Base-by-base conservation (phyloP, 257 asterid genomes). In the Sherardia arvensis region DNA sequence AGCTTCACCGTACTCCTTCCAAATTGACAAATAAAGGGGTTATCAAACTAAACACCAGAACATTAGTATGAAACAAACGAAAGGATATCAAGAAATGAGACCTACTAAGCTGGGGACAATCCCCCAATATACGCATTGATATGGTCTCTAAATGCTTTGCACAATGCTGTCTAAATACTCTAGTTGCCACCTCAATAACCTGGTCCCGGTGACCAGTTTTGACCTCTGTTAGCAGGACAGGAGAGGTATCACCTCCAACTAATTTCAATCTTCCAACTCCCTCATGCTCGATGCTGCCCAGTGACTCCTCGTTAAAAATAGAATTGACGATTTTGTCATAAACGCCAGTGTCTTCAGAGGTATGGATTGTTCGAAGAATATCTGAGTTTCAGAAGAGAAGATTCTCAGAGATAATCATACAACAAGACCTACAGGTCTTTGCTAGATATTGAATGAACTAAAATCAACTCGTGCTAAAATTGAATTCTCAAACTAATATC, bases 141-240 rank as follows among this genome's bases (percentile, higher is more conserved):
- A 82, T 66, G 75, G 81, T 79, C 80, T 89, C 95, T 80, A 92
- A 76, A 85, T 80, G 96, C 80, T 85, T 88, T 71, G 96, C 99
- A 69, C 97, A 84, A 73, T 92, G 99, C 71, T 70, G 82, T 72
- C 84, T 81, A 78, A 69, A 87, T 57, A 85, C 79, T 76, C 80
- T 92, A 62, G 69, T 69, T 53, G 93, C 86, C 68, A 80, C 71
- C 72, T 89, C 87, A 59, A 81, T 51, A 68, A 87, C 81, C 61
- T 71, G 81, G 73, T 85, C 94, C 65, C 97, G 91, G 15, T 73
- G 69, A 47, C 79, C 77, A 51, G 95, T 89, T 77, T 87, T 82
- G 58, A 81, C 77, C 62, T 85, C 92, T 7, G 86, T 64, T 66
- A 78, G 87, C 67, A 79, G 66, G 67, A 75, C 64, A 47, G 84